Evolutionary conservation across 2,329 filamentous ascomycete species (phyloP), one percentile per base, ranked within the genome.

Genomic region (Tolypocladium tropicale): DNA sequence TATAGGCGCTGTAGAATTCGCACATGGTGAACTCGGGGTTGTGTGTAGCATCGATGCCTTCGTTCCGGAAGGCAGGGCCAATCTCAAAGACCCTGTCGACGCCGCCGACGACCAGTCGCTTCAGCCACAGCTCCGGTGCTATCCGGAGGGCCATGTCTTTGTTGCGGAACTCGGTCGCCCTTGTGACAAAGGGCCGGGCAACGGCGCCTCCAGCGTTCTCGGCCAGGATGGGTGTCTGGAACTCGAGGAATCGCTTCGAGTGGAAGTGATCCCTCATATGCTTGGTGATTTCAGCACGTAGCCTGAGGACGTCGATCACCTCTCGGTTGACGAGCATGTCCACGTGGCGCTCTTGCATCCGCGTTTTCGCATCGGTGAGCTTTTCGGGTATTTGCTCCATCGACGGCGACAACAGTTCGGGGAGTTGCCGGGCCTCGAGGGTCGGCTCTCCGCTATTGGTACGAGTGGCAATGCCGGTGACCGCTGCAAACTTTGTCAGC

Each of bases 11-110:
- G 72, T 99, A 99, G 73, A 96, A 97, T 73, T 99, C 94, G 76
- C 93, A 97, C 58, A 90, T 97, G 49, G 89, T 94, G 73, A 97
- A 99, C 68, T 99, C 94, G 0, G 94, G 93, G 67, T 99, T 99
- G 69, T 99, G 94, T 0, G 90, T 96, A 33, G 81, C 82, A 69
- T 96, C 92, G 37, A 96, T 74, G 70, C 90, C 90, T 74, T 99
- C 94, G 68, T 99, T 99, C 48, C 94, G 84, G 72, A 99, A 99
- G 14, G 85, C 85, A 4, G 90, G 87, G 0, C 94, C 94, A 61
- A 99, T 92, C 72, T 99, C 94, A 66, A 95, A 99, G 30, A 99
- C 84, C 59, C 80, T 85, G 64, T 95, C 88, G 59, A 97, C 84
- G 2, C 92, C 93, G 53, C 92, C 93, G 21, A 97, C 81, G 1